Conservation (phyloP, 2,329 filamentous ascomycete species). For the Sphaerulina vaccinii region DNA sequence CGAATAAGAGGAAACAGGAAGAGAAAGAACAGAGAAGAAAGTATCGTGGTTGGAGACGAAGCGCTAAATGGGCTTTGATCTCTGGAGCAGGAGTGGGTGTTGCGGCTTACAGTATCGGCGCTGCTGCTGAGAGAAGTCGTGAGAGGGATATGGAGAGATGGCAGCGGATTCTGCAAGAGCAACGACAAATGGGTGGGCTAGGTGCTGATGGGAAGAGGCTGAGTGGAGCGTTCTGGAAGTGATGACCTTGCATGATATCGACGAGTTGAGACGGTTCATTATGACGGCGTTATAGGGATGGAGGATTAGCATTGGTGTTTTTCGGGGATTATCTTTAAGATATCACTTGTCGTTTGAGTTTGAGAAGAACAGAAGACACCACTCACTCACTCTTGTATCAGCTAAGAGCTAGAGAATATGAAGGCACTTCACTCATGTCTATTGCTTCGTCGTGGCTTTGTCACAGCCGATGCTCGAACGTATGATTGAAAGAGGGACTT, state of each 20-base stretch:
- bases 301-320: background rate
- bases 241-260: background rate
- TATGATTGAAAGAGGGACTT: background rate
- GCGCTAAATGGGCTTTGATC: conserved; percentile 46
- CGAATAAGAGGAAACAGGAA: conserved; percentile 4
- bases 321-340: background rate
- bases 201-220: conserved; percentile 8
- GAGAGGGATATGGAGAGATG: conserved; percentile 26
- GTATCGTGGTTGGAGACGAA: conserved; percentile 36
- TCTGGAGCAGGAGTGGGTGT: conserved; percentile 58
- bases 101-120: conserved; percentile 58
- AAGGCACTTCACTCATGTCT: background rate
- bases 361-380: too few species aligned
- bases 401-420: background rate
- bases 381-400: background rate
- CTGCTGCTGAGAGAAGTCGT: conserved; percentile 51
- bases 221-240: conserved; percentile 9
- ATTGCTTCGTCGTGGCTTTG: too few species aligned
- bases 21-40: conserved; percentile 17
- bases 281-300: background rate
- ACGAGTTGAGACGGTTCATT: background rate
- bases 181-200: conserved; percentile 1
- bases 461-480: too few species aligned
- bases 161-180: conserved; percentile 26
- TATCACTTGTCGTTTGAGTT: background rate